Base-by-base conservation (phyloP, 1,284 basidiomycete species). In the Fomitopsis schrenkii region DNA sequence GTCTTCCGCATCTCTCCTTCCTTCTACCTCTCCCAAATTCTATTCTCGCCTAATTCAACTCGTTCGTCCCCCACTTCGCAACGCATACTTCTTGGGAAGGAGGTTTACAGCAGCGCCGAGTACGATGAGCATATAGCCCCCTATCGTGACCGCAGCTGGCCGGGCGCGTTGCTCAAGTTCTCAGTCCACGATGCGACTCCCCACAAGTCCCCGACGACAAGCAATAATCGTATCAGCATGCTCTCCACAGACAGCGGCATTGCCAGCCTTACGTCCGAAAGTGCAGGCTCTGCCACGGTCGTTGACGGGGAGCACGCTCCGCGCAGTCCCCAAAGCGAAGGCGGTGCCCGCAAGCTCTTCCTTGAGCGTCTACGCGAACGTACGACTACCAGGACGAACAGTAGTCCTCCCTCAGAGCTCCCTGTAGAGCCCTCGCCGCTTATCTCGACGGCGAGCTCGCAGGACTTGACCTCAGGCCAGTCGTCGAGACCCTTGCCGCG, bases 141-240 rank as follows among this genome's bases (percentile, higher is more conserved):
- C 55, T 83, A 83, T 72, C 77, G 73, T 38, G 77, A 78, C 55
- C 79, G 80, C 61, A 65, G 71, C 19, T 88, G 81, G 80, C 74
- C 79, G 15, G 83, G 82, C 66, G 82, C 85, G 50, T 71, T 87
- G 56, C 76, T 92, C 55, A 82, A 83, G 69, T 87, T 92, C 74
- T 79, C 79, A 17, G 77, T 91, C 28, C 75, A 77, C 58, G 87
- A 90, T 63, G 81, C 77, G 64, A 77, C 75, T 3, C 75, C 78
- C 9, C 76, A 77, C 70, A 77, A 79, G 65, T 67, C 70, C 2
- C 74, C 79, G 10, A 66, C 61, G 35, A 58, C 63, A 63, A 44
- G 61, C 28, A 54, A 58, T 14, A 60, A 50, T 19, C 46, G 55
- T 28, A 46, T 62, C 45, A 55, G 36, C 26, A 55, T 57, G 36